A percentile compares a stretch with the other conserved stretches of the same genome.
These are phyloP conservation scores for Podaxis sp. DNA, from an alignment of 768 basidiomycete genomes.

Conservation along the genomic window DNA sequence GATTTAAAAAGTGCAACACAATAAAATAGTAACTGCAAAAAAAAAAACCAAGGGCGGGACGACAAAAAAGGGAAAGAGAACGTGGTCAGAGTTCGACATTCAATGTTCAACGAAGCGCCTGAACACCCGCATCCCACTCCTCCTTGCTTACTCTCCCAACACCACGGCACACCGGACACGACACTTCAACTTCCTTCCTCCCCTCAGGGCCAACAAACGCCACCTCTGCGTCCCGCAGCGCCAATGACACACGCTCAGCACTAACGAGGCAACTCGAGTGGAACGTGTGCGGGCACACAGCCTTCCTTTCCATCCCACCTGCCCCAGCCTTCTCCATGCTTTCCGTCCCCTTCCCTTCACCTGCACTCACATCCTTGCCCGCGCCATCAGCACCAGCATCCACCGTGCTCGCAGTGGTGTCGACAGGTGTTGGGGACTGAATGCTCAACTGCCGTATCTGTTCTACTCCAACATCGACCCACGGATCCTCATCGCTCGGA, in stretches of 20 bases:
- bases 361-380: too few species aligned
- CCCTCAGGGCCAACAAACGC: slow-evolving; percentile 31
- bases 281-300: slow-evolving; percentile 66
- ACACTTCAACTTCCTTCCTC: slow-evolving; percentile 55
- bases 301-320: slow-evolving; percentile 21
- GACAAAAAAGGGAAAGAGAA: not conserved
- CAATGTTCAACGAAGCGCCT: slow-evolving; percentile 20
- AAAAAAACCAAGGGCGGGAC: not conserved
- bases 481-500: slow-evolving; percentile 72
- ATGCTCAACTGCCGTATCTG: slow-evolving; percentile 41
- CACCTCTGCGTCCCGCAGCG: slow-evolving; percentile 58
- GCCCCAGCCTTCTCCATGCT: not conserved
- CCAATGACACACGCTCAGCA: slow-evolving; percentile 63
- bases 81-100: not conserved
- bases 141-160: slow-evolving; percentile 56
- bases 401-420: not conserved
- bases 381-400: not conserved
- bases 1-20: not conserved
- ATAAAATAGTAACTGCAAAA: not conserved
- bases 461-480: slow-evolving; percentile 28
- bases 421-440: slow-evolving; percentile 16
- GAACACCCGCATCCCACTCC: slow-evolving; percentile 58
- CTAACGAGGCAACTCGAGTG: slow-evolving; percentile 73
- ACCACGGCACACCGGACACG: slow-evolving; percentile 70
- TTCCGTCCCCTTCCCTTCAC: slow-evolving; percentile 9